Conservation (phyloP, 805 yeast genomes). For the Metschnikowia reukaufii region DNA sequence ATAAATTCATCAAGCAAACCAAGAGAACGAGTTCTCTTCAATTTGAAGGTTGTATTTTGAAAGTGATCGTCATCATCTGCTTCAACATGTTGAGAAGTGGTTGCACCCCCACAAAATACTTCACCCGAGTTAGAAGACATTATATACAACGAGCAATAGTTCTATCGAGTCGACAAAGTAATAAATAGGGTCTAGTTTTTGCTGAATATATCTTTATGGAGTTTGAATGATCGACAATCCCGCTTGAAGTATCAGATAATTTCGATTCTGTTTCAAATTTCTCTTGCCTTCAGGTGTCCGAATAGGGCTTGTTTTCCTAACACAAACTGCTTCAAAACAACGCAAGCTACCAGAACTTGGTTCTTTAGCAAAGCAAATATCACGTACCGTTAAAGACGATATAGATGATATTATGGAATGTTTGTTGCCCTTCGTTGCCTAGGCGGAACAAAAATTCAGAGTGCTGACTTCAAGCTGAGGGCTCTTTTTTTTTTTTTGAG, state of each 20-base stretch:
- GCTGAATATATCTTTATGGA: too few species aligned
- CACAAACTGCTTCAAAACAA: not conserved
- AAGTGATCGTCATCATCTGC: conserved; percentile 73
- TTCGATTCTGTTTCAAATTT: not conserved
- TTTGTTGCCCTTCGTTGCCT: conserved; percentile 5
- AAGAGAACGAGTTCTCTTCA: conserved; percentile 80
- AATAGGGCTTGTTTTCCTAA: not conserved
- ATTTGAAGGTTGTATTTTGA: conserved; percentile 64
- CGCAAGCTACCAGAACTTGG: conserved; percentile 1
- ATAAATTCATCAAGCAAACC: conserved; percentile 75
- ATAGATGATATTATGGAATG: not conserved
- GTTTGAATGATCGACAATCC: not conserved
- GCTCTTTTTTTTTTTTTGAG: not conserved
- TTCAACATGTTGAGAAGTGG: conserved; percentile 65
- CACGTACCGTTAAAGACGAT: not conserved
- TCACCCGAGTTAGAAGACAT: conserved; percentile 21
- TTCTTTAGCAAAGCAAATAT: not conserved
- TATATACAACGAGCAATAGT: not conserved
- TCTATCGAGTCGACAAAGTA: not conserved
- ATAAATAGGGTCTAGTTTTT: not conserved
- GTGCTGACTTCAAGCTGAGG: conserved; percentile 4
- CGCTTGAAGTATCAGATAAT: not conserved
- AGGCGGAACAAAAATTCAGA: conserved; percentile 8
- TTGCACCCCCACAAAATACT: conserved; percentile 56
- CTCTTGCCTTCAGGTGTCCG: not conserved